Conservation (phyloP, 768 basidiomycete species). For the Hygrocybe punicea region DNA sequence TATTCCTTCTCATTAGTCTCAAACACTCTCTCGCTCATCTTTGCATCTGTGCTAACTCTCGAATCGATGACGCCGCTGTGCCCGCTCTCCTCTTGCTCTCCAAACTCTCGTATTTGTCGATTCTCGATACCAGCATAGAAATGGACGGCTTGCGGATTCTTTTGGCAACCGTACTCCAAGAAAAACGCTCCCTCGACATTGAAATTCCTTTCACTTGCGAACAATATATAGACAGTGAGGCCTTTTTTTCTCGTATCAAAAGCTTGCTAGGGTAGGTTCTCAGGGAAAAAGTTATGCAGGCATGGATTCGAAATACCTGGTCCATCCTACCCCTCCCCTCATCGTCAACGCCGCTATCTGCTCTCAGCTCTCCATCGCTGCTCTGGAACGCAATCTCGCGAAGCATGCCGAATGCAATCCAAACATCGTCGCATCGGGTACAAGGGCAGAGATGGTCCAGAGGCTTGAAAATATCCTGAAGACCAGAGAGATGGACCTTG, state of each 20-base stretch:
- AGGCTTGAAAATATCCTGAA: constrained; percentile 47
- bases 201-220: constrained; percentile 55
- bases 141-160: constrained; percentile 59
- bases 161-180: constrained; percentile 34
- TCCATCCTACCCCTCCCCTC: constrained; percentile 48
- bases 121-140: constrained; percentile 51
- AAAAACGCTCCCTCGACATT: constrained; percentile 44
- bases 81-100: constrained; percentile 50
- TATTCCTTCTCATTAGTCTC: constrained; percentile 56
- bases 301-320: constrained; percentile 46
- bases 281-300: constrained; percentile 29
- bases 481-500: constrained; percentile 47
- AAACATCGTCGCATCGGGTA: constrained; percentile 43
- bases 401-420: constrained; percentile 52
- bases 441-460: constrained; percentile 47
- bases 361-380: constrained; percentile 41
- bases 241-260: no score
- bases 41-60: constrained; percentile 49
- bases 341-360: constrained; percentile 44
- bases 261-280: background rate
- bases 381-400: constrained; percentile 54
- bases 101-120: constrained; percentile 48
- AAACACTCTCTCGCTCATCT: constrained; percentile 53
- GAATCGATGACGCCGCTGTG: constrained; percentile 54
- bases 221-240: constrained; percentile 51